These are phyloP conservation scores for Macrocybe gigantea DNA, from an alignment of 768 basidiomycete genomes.

Conservation along the genomic window DNA sequence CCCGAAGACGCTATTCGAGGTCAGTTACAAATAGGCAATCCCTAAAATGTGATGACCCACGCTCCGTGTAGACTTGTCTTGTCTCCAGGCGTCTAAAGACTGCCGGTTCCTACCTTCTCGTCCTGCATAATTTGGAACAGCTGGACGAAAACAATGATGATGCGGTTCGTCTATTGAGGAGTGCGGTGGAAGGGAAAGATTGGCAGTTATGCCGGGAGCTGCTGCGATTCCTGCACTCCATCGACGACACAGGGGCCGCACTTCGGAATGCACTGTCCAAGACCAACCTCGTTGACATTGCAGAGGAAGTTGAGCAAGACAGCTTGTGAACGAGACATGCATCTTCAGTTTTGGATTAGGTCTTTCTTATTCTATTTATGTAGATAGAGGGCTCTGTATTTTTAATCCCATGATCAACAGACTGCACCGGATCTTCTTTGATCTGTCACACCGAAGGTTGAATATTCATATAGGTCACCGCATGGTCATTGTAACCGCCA, in stretches of 20 bases:
- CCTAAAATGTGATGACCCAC: background rate
- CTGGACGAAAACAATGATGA: slow-evolving; percentile 75
- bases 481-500: background rate
- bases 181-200: slow-evolving; percentile 72
- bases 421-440: background rate
- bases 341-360: slow-evolving; percentile 1
- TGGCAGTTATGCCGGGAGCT: slow-evolving; percentile 92
- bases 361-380: background rate
- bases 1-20: slow-evolving; percentile 89
- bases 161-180: slow-evolving; percentile 72
- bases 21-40: slow-evolving; percentile 20
- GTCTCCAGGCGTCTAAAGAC: slow-evolving; percentile 70
- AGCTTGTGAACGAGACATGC: slow-evolving; percentile 1
- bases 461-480: background rate
- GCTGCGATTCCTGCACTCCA: slow-evolving; percentile 85
- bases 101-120: slow-evolving; percentile 88
- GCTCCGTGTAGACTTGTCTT: slow-evolving; percentile 59
- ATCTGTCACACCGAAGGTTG: background rate
- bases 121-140: slow-evolving; percentile 90
- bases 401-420: background rate
- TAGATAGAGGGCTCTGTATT: background rate
- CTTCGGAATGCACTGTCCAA: slow-evolving; percentile 52
- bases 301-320: slow-evolving; percentile 6
- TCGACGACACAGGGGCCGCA: slow-evolving; percentile 79
- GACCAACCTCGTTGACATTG: slow-evolving; percentile 14